Percentiles rank a stretch among this genome's conserved stretches.
Conservation (phyloP, 192 early-diverging fungal species). For the Coemansia sp. region DNA sequence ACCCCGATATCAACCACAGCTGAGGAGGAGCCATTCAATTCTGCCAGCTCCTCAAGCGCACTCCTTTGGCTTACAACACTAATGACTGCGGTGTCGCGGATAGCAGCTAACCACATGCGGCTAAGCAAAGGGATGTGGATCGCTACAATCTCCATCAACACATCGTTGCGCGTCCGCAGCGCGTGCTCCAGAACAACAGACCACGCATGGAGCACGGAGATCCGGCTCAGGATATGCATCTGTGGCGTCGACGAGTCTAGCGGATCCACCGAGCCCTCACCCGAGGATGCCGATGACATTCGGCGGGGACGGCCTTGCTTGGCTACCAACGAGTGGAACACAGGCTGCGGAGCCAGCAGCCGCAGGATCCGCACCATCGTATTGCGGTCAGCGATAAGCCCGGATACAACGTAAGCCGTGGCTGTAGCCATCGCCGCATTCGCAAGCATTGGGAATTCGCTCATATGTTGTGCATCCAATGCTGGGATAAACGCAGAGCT, state of each 20-base stretch:
- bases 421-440: constrained; percentile 32
- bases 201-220: constrained; percentile 37
- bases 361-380: constrained; percentile 32
- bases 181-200: constrained; percentile 16
- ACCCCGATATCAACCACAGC: constrained; percentile 1
- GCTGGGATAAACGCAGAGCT: constrained; percentile 88
- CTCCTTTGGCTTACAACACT: constrained; percentile 12
- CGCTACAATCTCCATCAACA: constrained; percentile 14
- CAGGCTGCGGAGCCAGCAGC: constrained; percentile 36
- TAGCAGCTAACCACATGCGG: constrained; percentile 32
- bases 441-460: background rate
- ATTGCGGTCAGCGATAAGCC: constrained; percentile 25
- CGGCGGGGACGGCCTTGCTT: background rate
- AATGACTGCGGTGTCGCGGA: constrained; percentile 39
- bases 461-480: background rate
- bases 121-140: constrained; percentile 31
- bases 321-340: background rate
- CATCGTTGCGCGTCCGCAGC: background rate
- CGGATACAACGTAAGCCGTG: constrained; percentile 31
- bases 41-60: constrained; percentile 1
- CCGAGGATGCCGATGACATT: background rate
- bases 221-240: constrained; percentile 16
- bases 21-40: background rate
- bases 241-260: constrained; percentile 13
- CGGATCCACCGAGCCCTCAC: background rate